Base-by-base conservation (phyloP, 768 basidiomycete species). In the Candolleomyces aberdarensis region DNA sequence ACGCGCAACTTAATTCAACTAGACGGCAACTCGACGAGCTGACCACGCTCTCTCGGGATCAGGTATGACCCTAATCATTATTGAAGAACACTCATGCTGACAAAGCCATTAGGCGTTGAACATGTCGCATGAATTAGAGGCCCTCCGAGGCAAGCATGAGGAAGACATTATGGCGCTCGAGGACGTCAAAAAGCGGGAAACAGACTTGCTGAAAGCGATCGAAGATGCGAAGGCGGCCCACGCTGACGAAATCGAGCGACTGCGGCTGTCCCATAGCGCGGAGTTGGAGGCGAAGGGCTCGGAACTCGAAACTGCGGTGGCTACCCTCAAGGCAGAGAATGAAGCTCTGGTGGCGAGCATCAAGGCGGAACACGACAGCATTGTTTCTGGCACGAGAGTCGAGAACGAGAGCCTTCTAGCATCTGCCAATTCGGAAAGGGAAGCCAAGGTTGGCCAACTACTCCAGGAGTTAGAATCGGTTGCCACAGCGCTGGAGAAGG, bases 41-140 rank as follows among this genome's bases (percentile, higher is more conserved):
- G 19, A 86, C 83, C 7, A 83, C 88, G 7, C 80, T 96, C 47
- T 92, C 92, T 14, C 82, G 90, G 58, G 89, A 96, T 68, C 94
- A 96, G 83, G 93, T 93, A 66, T 53, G 75, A 70, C 29, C 58
- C 8, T 62, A 19, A 58, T 49, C 52, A n/a, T 13, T 19, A 14
- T 10, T 19, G 56, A 31, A 19, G 52, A 48, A n/a, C 49, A 15
- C 46, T 29, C 39, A 15, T 32, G 50, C 56, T 64, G 10, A 66
- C n/a, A 5, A 29, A 40, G 8, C 60, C 52, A 60, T 17, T 61
- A 94, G 92, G 81, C 90, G 11, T 70, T 88, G 56, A 96, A 96
- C 69, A 92, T 96, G 87, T 92, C 93, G 9, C 86, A 81, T 59
- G 95, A 94, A 67, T 83, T 96, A 41, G 92, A 92, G 64, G 85